Evolutionary conservation across 2,329 filamentous ascomycete species (phyloP).

Genomic region (Botrytis galanthina): DNA sequence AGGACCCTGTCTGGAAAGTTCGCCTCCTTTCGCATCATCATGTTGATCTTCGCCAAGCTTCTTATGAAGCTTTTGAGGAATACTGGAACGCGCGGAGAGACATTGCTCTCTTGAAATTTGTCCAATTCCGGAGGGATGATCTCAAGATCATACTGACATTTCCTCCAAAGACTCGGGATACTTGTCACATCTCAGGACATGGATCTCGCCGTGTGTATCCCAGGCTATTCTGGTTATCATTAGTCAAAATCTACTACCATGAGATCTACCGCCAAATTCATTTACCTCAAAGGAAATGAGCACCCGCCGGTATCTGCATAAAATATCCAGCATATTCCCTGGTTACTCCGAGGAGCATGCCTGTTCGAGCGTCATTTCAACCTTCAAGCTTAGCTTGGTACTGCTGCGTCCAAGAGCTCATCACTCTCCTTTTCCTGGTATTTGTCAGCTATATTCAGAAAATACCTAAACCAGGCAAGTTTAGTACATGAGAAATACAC

Average conservation of each 20-base stretch:
- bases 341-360: background rate
- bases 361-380: background rate
- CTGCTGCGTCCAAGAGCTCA: background rate
- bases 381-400: background rate
- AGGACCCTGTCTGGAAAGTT: background rate
- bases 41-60: background rate
- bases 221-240: conserved; percentile 29
- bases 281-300: conserved; percentile 60
- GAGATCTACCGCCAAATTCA: conserved; percentile 48
- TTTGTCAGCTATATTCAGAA: background rate
- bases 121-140: conserved; percentile 54
- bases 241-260: conserved; percentile 58
- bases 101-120: conserved; percentile 50
- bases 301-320: conserved; percentile 52
- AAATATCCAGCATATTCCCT: conserved; percentile 36
- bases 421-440: background rate
- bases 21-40: background rate
- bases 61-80: conserved; percentile 37
- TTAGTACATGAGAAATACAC: background rate
- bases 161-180: conserved; percentile 54
- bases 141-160: conserved; percentile 40
- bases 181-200: conserved; percentile 54
- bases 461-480: too few species aligned
- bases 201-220: conserved; percentile 36
- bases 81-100: conserved; percentile 37